Evolutionary conservation across 495 filamentous ascomycete genomes (phyloP).

Genomic region (Aspergillus panamensis): DNA sequence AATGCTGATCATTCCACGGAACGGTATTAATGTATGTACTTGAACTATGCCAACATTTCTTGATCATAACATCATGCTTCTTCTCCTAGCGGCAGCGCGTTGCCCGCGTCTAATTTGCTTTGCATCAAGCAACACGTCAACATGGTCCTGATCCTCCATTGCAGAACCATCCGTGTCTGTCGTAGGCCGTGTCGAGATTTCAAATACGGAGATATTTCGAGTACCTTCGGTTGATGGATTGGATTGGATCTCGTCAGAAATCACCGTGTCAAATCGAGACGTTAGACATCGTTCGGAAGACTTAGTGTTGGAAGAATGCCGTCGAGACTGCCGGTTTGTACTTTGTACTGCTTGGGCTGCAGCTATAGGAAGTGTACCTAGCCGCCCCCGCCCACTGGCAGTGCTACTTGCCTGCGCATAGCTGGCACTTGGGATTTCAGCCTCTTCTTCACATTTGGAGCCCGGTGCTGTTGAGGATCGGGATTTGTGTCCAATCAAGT

Average conservation of each 20-base stretch:
- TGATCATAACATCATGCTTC: conserved; percentile 51
- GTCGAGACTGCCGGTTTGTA: conserved; percentile 30
- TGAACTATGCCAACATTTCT: conserved; percentile 5
- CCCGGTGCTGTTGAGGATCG: neutral
- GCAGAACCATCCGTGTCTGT: neutral
- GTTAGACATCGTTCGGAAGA: conserved; percentile 8
- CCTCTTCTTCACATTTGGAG: conserved; percentile 2
- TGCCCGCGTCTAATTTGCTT: conserved; percentile 28
- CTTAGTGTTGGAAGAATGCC: conserved; percentile 41
- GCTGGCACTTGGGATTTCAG: neutral
- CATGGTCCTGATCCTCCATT: neutral
- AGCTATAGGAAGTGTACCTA: neutral
- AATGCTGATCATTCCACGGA: neutral
- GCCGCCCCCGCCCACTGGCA: neutral
- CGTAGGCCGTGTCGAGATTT: neutral
- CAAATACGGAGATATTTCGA: neutral
- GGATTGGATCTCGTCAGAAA: conserved; percentile 10
- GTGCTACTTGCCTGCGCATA: neutral
- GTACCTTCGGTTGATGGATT: neutral
- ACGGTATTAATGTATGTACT: conserved; percentile 1
- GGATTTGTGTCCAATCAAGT: neutral
- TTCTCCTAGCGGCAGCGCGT: conserved; percentile 41
- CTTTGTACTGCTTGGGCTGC: conserved; percentile 12
- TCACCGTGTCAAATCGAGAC: conserved; percentile 10
- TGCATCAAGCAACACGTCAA: conserved; percentile 11